Percentiles rank a stretch among this genome's conserved stretches.
Conservation (phyloP, 257 asterid genomes). For the Fraxinus pennsylvanica region DNA sequence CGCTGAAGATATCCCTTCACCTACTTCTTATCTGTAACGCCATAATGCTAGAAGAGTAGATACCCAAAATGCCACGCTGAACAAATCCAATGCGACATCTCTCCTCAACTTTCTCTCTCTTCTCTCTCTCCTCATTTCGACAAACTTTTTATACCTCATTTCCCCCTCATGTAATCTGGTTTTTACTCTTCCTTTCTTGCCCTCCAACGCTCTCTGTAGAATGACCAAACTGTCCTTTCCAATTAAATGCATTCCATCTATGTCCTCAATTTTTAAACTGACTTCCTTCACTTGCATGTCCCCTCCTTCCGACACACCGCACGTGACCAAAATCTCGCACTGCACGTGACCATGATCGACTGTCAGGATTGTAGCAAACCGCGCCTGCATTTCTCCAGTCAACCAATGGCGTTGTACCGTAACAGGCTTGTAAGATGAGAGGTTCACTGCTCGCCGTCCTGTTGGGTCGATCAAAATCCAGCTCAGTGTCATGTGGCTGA, state of each 20-base stretch:
- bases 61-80: constrained; percentile 66
- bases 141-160: constrained; percentile 44
- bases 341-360: constrained; percentile 43
- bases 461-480: constrained; percentile 72
- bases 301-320: constrained; percentile 63
- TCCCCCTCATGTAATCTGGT: constrained; percentile 44
- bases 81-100: constrained; percentile 59
- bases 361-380: constrained; percentile 54
- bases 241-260: constrained; percentile 72
- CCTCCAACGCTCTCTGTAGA: constrained; percentile 64
- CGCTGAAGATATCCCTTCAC: not conserved
- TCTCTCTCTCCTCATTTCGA: constrained; percentile 58
- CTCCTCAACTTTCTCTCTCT: constrained; percentile 57
- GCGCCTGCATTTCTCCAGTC: constrained; percentile 72
- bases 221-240: constrained; percentile 83
- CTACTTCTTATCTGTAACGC: constrained; percentile 10
- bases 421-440: constrained; percentile 70
- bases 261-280: constrained; percentile 70
- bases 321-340: constrained; percentile 64
- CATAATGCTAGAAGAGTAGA: constrained; percentile 38
- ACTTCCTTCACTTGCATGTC: constrained; percentile 84
- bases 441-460: constrained; percentile 52
- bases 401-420: constrained; percentile 80
- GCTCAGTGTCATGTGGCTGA: constrained; percentile 52
- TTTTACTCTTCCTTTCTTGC: constrained; percentile 53